These are phyloP conservation scores for Quercus engelmannii DNA, from an alignment of 306 rosid genomes.

Conservation along the genomic window DNA sequence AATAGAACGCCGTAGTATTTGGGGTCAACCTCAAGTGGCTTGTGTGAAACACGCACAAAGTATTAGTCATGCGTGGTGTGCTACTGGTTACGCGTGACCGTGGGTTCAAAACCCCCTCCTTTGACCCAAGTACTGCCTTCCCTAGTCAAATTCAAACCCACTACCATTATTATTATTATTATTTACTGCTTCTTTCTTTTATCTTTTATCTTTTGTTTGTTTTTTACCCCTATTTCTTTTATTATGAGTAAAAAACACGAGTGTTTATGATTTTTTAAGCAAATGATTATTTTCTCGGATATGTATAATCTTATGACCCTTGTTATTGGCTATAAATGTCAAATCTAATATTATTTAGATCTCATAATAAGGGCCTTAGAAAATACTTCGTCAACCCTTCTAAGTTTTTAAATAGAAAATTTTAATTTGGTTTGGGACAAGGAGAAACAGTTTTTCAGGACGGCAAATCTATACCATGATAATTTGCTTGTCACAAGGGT, in stretches of 20 bases:
- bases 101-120: conserved; percentile 6
- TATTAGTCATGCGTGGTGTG: conserved; percentile 52
- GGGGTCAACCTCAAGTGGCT: conserved; percentile 47
- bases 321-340: no score
- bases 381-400: no score
- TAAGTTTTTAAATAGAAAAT: no score
- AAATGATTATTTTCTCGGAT: no score
- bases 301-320: no score
- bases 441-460: background rate
- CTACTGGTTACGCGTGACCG: conserved; percentile 42
- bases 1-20: background rate
- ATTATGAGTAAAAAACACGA: no score
- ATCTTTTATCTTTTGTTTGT: background rate
- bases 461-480: background rate
- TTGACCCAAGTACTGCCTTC: conserved; percentile 14
- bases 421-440: no score
- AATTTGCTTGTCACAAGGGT: background rate
- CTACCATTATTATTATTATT: background rate
- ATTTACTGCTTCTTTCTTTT: background rate
- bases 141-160: conserved; percentile 26
- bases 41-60: conserved; percentile 21
- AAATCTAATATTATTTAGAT: no score
- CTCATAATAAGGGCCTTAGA: no score
- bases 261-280: no score
- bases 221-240: background rate